These are phyloP conservation scores for Colletotrichum somersetense DNA, from an alignment of 2,329 filamentous ascomycete genomes.

Conservation along the genomic window DNA sequence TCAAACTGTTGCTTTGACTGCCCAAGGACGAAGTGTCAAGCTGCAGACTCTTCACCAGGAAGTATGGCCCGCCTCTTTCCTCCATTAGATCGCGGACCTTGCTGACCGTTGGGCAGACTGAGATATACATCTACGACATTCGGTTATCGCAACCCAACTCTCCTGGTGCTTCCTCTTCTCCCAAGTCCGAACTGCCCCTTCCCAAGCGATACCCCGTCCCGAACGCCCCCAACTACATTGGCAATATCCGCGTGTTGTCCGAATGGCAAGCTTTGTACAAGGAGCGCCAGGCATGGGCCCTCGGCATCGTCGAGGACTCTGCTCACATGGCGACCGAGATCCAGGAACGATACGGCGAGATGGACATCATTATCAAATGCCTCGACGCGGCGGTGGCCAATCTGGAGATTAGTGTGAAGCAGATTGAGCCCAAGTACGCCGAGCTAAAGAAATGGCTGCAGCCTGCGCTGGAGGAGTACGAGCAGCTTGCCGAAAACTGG, in stretches of 20 bases:
- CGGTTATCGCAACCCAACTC: conserved; percentile 74
- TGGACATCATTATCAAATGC: conserved; percentile 81
- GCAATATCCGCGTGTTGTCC: conserved; percentile 81
- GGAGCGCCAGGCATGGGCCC: conserved; percentile 83
- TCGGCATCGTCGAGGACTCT: conserved; percentile 77
- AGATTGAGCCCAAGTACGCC: conserved; percentile 78
- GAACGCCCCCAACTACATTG: conserved; percentile 83
- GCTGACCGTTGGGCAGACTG: conserved; percentile 67
- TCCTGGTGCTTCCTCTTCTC: conserved; percentile 56
- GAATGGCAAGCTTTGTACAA: conserved; percentile 93
- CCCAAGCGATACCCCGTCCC: conserved; percentile 70
- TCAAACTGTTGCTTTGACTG: conserved; percentile 89
- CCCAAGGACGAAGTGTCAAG: conserved; percentile 86
- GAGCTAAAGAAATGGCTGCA: conserved; percentile 79
- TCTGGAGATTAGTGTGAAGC: conserved; percentile 79
- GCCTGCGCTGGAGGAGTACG: conserved; percentile 76
- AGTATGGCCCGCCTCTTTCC: conserved; percentile 59
- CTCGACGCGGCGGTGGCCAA: conserved; percentile 90
- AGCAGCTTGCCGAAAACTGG: conserved; percentile 73
- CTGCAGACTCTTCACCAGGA: conserved; percentile 83
- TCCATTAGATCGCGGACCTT: not conserved
- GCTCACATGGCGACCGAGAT: conserved; percentile 72
- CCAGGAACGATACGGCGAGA: conserved; percentile 77
- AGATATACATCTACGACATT: conserved; percentile 94
- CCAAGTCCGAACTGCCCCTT: conserved; percentile 62